phyloP scores from a whole-genome alignment of 768 basidiomycete genomes.

The Boletus rubroflammeus region DNA sequence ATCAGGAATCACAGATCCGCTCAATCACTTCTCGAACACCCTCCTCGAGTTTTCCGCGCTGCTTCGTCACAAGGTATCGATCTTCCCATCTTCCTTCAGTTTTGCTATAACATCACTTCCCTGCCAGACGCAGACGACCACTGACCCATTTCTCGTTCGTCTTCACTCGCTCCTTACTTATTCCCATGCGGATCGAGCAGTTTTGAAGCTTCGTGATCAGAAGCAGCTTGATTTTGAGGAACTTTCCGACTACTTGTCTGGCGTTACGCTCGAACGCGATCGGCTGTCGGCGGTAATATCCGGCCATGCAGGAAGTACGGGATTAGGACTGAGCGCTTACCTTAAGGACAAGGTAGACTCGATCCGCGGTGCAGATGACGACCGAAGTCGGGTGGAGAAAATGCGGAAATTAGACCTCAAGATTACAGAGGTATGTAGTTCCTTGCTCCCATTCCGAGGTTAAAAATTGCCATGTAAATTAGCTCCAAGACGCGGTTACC shows the following conservation, averaged over 20 bases:
- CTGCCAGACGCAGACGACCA: constrained; percentile 77
- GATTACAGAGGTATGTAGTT: constrained; percentile 80
- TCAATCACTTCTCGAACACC: constrained; percentile 96
- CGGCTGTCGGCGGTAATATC: constrained; percentile 84
- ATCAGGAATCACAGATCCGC: constrained; percentile 95
- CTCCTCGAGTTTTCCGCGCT: constrained; percentile 92
- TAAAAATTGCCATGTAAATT: constrained; percentile 4
- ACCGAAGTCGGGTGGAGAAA: constrained; percentile 87
- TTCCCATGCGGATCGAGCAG: constrained; percentile 88
- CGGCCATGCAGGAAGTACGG: constrained; percentile 83
- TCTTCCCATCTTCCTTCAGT: not conserved
- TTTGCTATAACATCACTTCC: not conserved
- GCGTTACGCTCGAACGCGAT: constrained; percentile 91
- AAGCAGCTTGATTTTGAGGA: constrained; percentile 99
- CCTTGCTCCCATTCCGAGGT: not conserved
- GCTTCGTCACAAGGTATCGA: constrained; percentile 72
- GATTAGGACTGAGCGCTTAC: constrained; percentile 84
- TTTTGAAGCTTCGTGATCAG: constrained; percentile 93
- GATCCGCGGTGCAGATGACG: constrained; percentile 89
- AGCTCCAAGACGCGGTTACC: constrained; percentile 96
- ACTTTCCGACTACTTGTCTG: constrained; percentile 89
- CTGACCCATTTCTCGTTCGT: constrained; percentile 87
- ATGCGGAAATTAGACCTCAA: constrained; percentile 89
- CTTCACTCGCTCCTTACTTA: constrained; percentile 92
- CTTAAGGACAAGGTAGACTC: constrained; percentile 90